Evolutionary conservation across 73 alveolate species (phyloP).

Genomic region (Tetrahymena thermophila): DNA sequence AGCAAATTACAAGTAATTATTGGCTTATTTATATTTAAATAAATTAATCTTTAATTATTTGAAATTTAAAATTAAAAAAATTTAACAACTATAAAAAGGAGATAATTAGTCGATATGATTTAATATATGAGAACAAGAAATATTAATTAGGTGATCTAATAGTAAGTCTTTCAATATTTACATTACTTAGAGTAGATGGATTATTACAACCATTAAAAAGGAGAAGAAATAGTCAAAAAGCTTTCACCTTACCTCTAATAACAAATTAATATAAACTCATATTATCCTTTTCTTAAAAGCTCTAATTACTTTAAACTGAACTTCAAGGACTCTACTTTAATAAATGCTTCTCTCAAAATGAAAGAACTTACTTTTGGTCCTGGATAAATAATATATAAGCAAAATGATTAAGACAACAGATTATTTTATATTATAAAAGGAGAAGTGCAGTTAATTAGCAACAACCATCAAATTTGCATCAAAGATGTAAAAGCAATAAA

Average conservation of each 20-base stretch:
- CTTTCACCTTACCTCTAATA: neutral
- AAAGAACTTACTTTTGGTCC: neutral
- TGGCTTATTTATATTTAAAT: no score
- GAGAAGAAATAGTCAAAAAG: neutral
- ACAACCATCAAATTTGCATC: neutral
- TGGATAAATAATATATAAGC: neutral
- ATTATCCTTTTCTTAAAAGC: neutral
- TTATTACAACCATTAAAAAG: neutral
- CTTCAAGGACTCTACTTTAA: neutral
- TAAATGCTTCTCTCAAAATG: neutral
- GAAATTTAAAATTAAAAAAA: no score
- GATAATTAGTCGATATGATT: neutral
- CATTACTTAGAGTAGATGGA: neutral
- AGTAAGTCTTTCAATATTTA: neutral
- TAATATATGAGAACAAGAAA: neutral
- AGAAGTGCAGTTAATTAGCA: neutral
- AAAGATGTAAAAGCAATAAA: neutral
- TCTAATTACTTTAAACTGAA: neutral
- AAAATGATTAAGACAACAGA: neutral
- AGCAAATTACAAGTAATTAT: neutral
- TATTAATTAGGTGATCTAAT: neutral
- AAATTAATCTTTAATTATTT: no score
- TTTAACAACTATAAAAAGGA: neutral
- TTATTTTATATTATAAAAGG: neutral
- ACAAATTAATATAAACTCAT: neutral